Base-by-base conservation (phyloP, 805 yeast species). In the Saccharomycopsis oosterbeekiorum region DNA sequence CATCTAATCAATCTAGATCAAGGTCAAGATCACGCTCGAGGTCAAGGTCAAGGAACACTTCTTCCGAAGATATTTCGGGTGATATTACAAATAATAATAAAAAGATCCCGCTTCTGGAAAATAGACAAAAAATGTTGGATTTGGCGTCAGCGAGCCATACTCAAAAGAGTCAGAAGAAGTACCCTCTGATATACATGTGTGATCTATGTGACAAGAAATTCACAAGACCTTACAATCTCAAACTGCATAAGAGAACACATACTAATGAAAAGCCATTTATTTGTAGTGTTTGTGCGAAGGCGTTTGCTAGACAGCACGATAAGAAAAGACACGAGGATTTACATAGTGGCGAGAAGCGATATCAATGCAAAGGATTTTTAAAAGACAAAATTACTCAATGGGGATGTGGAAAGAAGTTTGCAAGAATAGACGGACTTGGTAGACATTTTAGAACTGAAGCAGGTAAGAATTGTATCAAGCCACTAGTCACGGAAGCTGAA, bases 161-260 rank as follows among this genome's bases (percentile, higher is more conserved):
- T 1, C 76, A 81, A 56, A 80, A 80, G 68, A 73, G 88, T 26
- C 76, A 80, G 6, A 90, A 86, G 67, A 86, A 85, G 64, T 85
- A 85, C 68, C 93, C 93, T 0, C 81, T 88, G 29, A 78, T 83
- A 9, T 88, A 82, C 72, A 47, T 21, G 15, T 93, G 98, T 71
- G 84, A 85, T 62, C 73, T 88, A 53, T 93, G 99, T 73, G 91
- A 84, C 50, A 91, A 90, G 73, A 76, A 85, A 57, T 93, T 93
- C 71, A 93, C 98, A 1, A 76, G 98, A 60, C 97, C 97, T 0
- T 94, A 94, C 72, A 94, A 94, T 70, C 76, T 93, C 66, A 89
- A 93, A 67, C 89, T 97, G 0, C 99, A 93, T 73, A 75, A 88
- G 69, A 77, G 97, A 62, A 93, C 98, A 0, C 99, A 89, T 70